Evolutionary conservation across 805 yeast genomes (phyloP), one percentile per base, ranked within the genome.

Genomic region (Spathaspora passalidarum): DNA sequence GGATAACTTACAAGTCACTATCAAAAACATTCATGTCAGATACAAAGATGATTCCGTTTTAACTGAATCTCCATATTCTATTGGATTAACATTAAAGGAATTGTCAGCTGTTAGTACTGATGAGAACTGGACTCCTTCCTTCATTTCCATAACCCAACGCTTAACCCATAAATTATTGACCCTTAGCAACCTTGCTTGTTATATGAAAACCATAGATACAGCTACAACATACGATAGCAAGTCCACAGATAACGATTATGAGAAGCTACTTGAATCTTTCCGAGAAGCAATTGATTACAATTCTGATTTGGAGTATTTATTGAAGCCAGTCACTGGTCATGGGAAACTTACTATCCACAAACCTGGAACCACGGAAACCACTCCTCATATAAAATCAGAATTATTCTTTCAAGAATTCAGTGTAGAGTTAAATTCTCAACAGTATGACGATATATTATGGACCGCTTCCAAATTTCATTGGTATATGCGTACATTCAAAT

Each of bases 61-160:
- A 52, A 83, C 96, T 0, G 85, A 82, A 47, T 59, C 62, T 23
- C 96, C 97, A 2, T 88, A 87, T 54, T 75, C 97, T 0, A 66
- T 90, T 32, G 99, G 99, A 3, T 55, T 89, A 14, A 85, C 95
- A 0, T 73, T 94, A 41, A 78, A 80, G 36, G 98, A 94, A 65
- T 72, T 94, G 36, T 88, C 97, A 0, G 98, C 97, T 0, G 86
- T 90, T 0, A 88, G 97, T 1, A 84, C 98, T 0, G 91, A 92
- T 63, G 83, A 78, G 23, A 67, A 78, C 29, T 94, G 98, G 98
- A 66, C 75, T 18, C 94, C 96, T 1, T 84, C 85, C 16, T 92
- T 92, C 62, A 85, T 94, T 22, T 79, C 92, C 1, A 82, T 84
- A 21, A 73, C 86, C 3, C 80, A 81, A 23, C 60, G 73, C 14